phyloP scores from a whole-genome alignment of 1,284 basidiomycete species.

The Termitomyces sp. region DNA sequence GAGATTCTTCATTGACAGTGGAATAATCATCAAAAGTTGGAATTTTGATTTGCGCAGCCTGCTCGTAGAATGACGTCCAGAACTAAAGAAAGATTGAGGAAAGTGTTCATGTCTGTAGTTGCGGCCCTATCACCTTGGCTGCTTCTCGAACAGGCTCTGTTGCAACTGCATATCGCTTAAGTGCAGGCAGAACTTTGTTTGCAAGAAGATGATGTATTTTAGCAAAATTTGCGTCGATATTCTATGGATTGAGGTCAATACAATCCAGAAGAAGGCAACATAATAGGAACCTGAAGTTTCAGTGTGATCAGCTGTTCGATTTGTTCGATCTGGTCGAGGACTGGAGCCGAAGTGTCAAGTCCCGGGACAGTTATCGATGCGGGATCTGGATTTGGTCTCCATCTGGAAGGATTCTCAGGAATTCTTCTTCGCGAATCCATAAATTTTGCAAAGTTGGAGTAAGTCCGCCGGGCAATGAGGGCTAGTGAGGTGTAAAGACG shows the following conservation, averaged over 20 bases:
- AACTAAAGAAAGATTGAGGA: slow-evolving; percentile 68
- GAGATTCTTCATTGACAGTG: slow-evolving; percentile 45
- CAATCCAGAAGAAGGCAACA: slow-evolving; percentile 1
- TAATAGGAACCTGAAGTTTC: slow-evolving; percentile 60
- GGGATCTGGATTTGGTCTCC: slow-evolving; percentile 62
- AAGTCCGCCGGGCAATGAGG: too few species aligned
- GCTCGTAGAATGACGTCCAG: slow-evolving; percentile 94
- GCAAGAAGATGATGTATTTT: slow-evolving; percentile 86
- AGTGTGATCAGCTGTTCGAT: slow-evolving; percentile 95
- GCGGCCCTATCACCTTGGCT: slow-evolving; percentile 57
- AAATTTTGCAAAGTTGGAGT: slow-evolving; percentile 18
- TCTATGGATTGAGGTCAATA: slow-evolving; percentile 41
- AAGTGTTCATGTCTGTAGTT: background rate
- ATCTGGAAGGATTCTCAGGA: slow-evolving; percentile 49
- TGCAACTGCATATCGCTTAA: slow-evolving; percentile 83
- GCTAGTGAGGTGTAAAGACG: too few species aligned
- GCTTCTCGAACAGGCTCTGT: slow-evolving; percentile 86
- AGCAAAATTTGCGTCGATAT: slow-evolving; percentile 92
- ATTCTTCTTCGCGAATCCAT: slow-evolving; percentile 29
- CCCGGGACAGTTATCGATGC: slow-evolving; percentile 65
- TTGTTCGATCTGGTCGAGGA: slow-evolving; percentile 86
- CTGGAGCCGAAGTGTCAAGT: slow-evolving; percentile 68
- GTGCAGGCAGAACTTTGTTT: slow-evolving; percentile 75
- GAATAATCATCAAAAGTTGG: slow-evolving; percentile 65
- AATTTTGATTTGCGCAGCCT: slow-evolving; percentile 82